Conservation (phyloP, 2,329 filamentous ascomycete species). For the Nannizzia gypsea region DNA sequence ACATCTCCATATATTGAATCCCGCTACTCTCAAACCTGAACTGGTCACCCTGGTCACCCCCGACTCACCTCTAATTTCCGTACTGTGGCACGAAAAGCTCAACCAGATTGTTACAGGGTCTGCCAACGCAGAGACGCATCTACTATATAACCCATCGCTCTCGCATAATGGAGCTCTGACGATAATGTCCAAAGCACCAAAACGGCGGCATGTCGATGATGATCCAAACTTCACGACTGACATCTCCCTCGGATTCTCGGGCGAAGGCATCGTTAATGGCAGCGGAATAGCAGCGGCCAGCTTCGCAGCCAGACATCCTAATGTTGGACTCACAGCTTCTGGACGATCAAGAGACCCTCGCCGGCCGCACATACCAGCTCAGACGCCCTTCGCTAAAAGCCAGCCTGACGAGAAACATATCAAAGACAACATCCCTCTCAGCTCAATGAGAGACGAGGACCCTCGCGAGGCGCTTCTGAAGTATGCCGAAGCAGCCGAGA, state of each 20-base stretch:
- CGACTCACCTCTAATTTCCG: conserved; percentile 66
- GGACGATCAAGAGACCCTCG: conserved; percentile 69
- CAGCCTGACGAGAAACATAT: conserved; percentile 87
- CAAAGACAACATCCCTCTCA: conserved; percentile 74
- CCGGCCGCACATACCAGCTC: conserved; percentile 68
- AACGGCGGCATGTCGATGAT: conserved; percentile 91
- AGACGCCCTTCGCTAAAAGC: conserved; percentile 81
- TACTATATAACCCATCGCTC: conserved; percentile 79
- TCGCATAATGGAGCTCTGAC: conserved; percentile 72
- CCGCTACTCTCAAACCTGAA: conserved; percentile 76
- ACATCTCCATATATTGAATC: conserved; percentile 83
- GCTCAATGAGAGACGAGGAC: conserved; percentile 90
- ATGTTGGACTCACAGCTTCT: conserved; percentile 63
- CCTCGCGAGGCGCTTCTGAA: conserved; percentile 86
- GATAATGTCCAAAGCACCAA: conserved; percentile 85
- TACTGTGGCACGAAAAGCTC: conserved; percentile 85
- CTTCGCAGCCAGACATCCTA: conserved; percentile 51
- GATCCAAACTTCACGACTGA: conserved; percentile 80
- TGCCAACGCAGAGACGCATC: conserved; percentile 75
- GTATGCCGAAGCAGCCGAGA: conserved; percentile 86
- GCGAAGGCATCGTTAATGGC: conserved; percentile 65
- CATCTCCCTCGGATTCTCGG: conserved; percentile 65
- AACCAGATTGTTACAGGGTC: conserved; percentile 95
- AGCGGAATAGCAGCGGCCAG: conserved; percentile 60
- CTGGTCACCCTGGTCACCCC: conserved; percentile 81